Conservation (phyloP, 1,284 basidiomycete genomes). For the Cryptococcus sp. region DNA sequence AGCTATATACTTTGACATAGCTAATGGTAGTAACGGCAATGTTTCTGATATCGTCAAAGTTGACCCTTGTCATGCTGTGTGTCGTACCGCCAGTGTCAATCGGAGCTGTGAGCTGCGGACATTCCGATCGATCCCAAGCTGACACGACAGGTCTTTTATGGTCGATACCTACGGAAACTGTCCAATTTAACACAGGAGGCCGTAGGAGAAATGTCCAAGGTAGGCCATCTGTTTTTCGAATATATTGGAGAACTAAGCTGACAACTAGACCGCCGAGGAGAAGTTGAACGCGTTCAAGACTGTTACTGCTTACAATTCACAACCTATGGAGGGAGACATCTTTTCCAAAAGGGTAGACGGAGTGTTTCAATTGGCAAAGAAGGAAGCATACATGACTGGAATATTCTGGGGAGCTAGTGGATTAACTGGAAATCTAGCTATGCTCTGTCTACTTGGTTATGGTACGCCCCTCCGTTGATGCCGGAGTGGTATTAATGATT, state of each 20-base stretch:
- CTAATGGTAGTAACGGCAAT: slow-evolving; percentile 75
- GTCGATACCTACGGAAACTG: slow-evolving; percentile 85
- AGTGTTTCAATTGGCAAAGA: slow-evolving; percentile 73
- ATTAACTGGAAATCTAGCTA: slow-evolving; percentile 89
- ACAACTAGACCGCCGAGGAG: slow-evolving; percentile 68
- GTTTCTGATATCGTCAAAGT: slow-evolving; percentile 87
- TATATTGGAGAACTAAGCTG: neutral
- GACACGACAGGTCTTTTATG: slow-evolving; percentile 73
- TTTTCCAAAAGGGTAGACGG: slow-evolving; percentile 57
- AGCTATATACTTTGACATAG: slow-evolving; percentile 37
- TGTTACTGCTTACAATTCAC: slow-evolving; percentile 81
- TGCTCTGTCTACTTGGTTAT: slow-evolving; percentile 85
- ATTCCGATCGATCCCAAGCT: slow-evolving; percentile 1
- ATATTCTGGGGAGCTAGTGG: slow-evolving; percentile 92
- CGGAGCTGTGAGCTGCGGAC: slow-evolving; percentile 65
- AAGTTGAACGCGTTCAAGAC: slow-evolving; percentile 89
- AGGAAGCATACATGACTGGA: slow-evolving; percentile 84
- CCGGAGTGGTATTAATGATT: neutral
- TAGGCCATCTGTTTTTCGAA: slow-evolving; percentile 12
- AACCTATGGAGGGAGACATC: slow-evolving; percentile 61
- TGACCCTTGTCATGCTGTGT: slow-evolving; percentile 88
- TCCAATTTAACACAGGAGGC: slow-evolving; percentile 91
- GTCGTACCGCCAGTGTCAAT: slow-evolving; percentile 93
- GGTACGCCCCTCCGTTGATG: slow-evolving; percentile 52
- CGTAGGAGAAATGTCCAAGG: slow-evolving; percentile 90